Evolutionary conservation across 805 yeast species (phyloP).

Genomic region (Metschnikowia bowlesiae): DNA sequence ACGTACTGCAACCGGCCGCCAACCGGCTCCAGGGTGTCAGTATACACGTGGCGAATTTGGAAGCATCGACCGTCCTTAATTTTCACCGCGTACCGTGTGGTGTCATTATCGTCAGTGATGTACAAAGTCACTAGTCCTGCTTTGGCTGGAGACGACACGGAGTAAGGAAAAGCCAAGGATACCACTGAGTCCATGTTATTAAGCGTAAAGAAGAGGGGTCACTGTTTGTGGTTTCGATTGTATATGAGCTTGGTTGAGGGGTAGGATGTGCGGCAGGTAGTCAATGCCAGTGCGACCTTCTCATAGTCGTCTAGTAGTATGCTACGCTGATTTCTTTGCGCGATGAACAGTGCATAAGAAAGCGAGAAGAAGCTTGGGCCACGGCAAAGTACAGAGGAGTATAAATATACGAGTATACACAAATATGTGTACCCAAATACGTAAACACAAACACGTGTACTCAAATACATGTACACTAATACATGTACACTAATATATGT

Average conservation of each 20-base stretch:
- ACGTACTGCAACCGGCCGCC: conserved; percentile 6
- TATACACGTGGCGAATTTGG: conserved; percentile 16
- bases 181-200: background rate
- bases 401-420: background rate
- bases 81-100: conserved; percentile 18
- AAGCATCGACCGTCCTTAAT: conserved; percentile 21
- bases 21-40: conserved; percentile 13
- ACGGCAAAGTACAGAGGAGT: background rate
- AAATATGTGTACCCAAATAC: too few relatives aligned
- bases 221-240: too few relatives aligned
- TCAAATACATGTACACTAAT: background rate
- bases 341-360: background rate
- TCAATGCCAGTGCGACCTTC: background rate
- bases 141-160: conserved; percentile 10
- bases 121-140: conserved; percentile 21
- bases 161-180: conserved; percentile 27
- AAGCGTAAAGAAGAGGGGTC: background rate
- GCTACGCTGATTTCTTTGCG: conserved; percentile 1
- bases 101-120: conserved; percentile 26
- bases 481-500: background rate
- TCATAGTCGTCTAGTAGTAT: background rate
- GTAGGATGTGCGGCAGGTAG: background rate
- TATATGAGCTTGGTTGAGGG: background rate
- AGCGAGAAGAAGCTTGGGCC: background rate
- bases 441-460: background rate